Evolutionary conservation across 1,139 yeast genomes (phyloP).

Genomic region (Casaregolazyma lundiana): DNA sequence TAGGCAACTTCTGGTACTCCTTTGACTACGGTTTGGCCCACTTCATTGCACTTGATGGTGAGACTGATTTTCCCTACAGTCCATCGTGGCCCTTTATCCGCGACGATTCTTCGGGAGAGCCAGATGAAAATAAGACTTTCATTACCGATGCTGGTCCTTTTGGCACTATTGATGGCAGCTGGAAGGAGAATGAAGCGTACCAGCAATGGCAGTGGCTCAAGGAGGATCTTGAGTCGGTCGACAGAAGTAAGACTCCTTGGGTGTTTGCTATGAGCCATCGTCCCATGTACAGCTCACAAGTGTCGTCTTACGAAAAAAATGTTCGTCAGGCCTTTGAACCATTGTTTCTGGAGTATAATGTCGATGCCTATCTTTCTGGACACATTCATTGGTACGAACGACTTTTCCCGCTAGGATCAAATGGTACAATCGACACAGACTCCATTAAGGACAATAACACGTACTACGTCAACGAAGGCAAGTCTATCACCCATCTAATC

Average conservation of each 20-base stretch:
- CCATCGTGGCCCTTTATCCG: constrained; percentile 21
- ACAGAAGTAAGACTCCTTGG: constrained; percentile 32
- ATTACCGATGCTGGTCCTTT: constrained; percentile 27
- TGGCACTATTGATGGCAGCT: constrained; percentile 24
- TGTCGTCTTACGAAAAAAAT: constrained; percentile 21
- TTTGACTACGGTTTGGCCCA: constrained; percentile 32
- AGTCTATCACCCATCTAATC: constrained; percentile 15
- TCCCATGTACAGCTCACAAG: constrained; percentile 32
- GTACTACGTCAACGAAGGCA: constrained; percentile 9
- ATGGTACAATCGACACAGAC: constrained; percentile 15
- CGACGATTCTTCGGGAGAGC: constrained; percentile 24
- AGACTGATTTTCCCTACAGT: constrained; percentile 28
- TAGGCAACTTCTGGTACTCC: constrained; percentile 31
- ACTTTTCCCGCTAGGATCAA: constrained; percentile 22
- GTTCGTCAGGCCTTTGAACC: constrained; percentile 31
- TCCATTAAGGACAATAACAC: constrained; percentile 13
- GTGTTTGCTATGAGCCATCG: constrained; percentile 36
- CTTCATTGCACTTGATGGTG: constrained; percentile 30
- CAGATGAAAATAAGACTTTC: constrained; percentile 18
- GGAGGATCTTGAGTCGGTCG: constrained; percentile 39
- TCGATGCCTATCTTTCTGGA: constrained; percentile 29
- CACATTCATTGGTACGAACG: constrained; percentile 32
- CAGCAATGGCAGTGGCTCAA: constrained; percentile 36
- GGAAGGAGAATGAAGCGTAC: constrained; percentile 20
- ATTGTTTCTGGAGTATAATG: constrained; percentile 25